Base-by-base conservation (phyloP, 768 basidiomycete genomes). In the Boletus pseudo-olivaceus region DNA sequence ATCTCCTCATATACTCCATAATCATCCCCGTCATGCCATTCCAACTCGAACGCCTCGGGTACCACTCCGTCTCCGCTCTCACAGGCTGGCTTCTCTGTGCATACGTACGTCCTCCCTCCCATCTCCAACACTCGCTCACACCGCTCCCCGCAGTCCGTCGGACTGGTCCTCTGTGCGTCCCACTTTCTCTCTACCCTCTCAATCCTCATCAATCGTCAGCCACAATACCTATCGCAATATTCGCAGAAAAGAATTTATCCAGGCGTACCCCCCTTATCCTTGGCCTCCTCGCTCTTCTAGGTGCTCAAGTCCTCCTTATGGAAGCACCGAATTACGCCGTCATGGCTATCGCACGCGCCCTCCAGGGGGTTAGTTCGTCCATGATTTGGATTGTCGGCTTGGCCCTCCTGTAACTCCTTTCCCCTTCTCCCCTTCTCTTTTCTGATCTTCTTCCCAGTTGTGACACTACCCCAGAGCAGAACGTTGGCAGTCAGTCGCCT, bases 1-100 rank as follows among this genome's bases (percentile, higher is more conserved):
- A 85, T 63, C 60, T 83, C 1, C 66, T 85, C n/a, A 78, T 82
- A 10, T 85, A 85, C 60, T 81, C 82, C 5, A 73, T 82, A 27
- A 80, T 84, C 53, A 78, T 84, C 32, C 84, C 84, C 9, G 82
- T 85, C 30, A 74, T 85, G 53, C 83, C 84, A 2, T 85, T 85
- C 61, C 83, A 82, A 33, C 76, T 86, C 23, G 77, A 83, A 59
- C 64, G 53, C 6, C 73, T 85, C 44, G 67, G 74, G 0, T 80
- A 80, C 53, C 61, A 64, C 8, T 51, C 68, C 11, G 75, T 82
- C 23, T 83, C 82, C 33, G 71, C 75, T 2, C 74, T 76, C 30
- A 75, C 80, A 0, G 83, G 84, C 30, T 87, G 83, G 83, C 69
- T 86, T 3, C 70, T 85, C 15, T 83, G 79, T 58, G 76, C 81